phyloP scores from a whole-genome alignment of 2,329 filamentous ascomycete species.

The Claviceps purpurea region DNA sequence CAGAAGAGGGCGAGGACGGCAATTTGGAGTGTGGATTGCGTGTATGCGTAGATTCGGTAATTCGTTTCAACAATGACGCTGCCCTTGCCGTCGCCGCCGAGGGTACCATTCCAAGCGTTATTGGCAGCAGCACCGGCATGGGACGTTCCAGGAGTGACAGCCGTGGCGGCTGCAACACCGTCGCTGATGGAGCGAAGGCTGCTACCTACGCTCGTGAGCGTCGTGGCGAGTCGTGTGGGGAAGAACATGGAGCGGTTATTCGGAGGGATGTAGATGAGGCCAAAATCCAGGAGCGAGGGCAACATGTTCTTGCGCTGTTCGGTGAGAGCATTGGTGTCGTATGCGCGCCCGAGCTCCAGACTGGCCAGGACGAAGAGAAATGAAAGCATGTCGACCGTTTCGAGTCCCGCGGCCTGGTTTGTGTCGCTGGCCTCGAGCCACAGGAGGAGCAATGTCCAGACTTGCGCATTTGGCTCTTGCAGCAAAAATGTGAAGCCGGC shows the following conservation, averaged over 20 bases:
- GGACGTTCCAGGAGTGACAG: constrained; percentile 27
- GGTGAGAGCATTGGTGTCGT: constrained; percentile 74
- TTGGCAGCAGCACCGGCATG: not conserved
- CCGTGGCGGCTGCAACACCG: constrained; percentile 53
- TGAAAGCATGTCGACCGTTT: constrained; percentile 84
- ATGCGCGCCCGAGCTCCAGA: constrained; percentile 80
- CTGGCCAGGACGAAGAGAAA: constrained; percentile 94
- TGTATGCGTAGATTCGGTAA: constrained; percentile 95
- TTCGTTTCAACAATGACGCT: constrained; percentile 97
- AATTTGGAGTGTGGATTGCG: constrained; percentile 84
- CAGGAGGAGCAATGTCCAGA: constrained; percentile 88
- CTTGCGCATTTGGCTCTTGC: constrained; percentile 90
- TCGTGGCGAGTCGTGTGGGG: constrained; percentile 86
- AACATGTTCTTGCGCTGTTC: constrained; percentile 77
- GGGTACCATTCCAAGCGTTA: constrained; percentile 11
- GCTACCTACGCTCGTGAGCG: constrained; percentile 72
- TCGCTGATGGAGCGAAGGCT: constrained; percentile 57
- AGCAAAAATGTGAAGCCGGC: constrained; percentile 89
- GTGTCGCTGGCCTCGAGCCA: constrained; percentile 75
- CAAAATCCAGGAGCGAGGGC: constrained; percentile 81
- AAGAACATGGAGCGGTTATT: constrained; percentile 55
- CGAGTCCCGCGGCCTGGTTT: constrained; percentile 49
- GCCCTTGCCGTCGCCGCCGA: constrained; percentile 43
- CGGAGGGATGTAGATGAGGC: constrained; percentile 65
- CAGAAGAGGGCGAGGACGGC: constrained; percentile 85